Evolutionary conservation across 176 grass and related monocot species (phyloP).

Genomic region (Musa troglodytarum): DNA sequence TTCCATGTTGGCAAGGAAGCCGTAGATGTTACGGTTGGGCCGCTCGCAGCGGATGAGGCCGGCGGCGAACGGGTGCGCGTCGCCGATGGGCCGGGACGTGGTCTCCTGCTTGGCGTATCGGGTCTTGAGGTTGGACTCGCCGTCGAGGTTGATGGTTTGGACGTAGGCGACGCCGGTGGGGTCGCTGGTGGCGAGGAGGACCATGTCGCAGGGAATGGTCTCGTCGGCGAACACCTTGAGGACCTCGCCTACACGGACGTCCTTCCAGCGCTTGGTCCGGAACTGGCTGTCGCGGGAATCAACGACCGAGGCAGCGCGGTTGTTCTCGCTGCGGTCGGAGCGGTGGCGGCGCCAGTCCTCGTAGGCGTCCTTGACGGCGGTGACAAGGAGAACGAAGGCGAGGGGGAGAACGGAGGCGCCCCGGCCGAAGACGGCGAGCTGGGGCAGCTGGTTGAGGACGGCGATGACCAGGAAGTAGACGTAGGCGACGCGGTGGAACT

Average conservation of each 20-base stretch:
- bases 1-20: conserved; percentile 16
- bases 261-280: conserved; percentile 16
- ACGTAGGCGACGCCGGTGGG: conserved; percentile 24
- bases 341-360: conserved; percentile 32
- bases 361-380: conserved; percentile 28
- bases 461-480: conserved; percentile 92
- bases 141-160: conserved; percentile 27
- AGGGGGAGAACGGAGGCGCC: conserved; percentile 24
- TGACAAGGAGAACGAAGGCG: conserved; percentile 26
- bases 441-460: conserved; percentile 85
- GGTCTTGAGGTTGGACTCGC: conserved; percentile 28
- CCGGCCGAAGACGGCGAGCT: conserved; percentile 27
- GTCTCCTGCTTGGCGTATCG: conserved; percentile 26
- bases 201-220: conserved; percentile 21
- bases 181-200: conserved; percentile 20
- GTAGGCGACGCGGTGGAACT: conserved; percentile 92
- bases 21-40: conserved; percentile 23
- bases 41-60: conserved; percentile 15
- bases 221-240: conserved; percentile 14
- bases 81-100: not conserved
- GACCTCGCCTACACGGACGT: conserved; percentile 18
- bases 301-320: conserved; percentile 1
- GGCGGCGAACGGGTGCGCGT: not conserved
- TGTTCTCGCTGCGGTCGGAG: conserved; percentile 22
- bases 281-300: not conserved